phyloP scores from a whole-genome alignment of 1,139 yeast genomes.

The Pichia sp. region DNA sequence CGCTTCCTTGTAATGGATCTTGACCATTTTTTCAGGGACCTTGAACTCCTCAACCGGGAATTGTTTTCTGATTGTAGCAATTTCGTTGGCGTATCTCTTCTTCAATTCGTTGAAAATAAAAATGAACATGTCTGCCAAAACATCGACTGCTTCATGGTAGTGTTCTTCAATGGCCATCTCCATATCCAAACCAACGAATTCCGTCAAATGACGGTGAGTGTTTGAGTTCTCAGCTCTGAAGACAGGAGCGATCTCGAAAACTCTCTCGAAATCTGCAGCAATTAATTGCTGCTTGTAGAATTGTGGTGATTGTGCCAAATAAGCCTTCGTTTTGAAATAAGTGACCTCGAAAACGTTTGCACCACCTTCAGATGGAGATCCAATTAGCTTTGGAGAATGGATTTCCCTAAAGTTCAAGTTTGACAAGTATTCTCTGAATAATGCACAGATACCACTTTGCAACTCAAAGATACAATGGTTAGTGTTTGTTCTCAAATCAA shows the following conservation, averaged over 20 bases:
- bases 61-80: constrained; percentile 86
- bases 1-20: constrained; percentile 87
- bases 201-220: constrained; percentile 99
- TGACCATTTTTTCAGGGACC: constrained; percentile 89
- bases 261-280: constrained; percentile 95
- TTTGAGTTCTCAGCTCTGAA: constrained; percentile 99
- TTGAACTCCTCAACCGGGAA: constrained; percentile 97
- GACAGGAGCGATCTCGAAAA: constrained; percentile 94
- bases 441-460: constrained; percentile 80
- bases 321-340: constrained; percentile 90
- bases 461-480: constrained; percentile 96
- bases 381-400: constrained; percentile 93
- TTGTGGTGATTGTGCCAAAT: constrained; percentile 97
- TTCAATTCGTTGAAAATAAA: constrained; percentile 84
- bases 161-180: constrained; percentile 99
- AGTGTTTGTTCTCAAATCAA: constrained; percentile 93
- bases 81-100: constrained; percentile 73
- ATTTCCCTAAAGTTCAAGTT: constrained; percentile 74
- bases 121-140: constrained; percentile 78
- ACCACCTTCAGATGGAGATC: constrained; percentile 97
- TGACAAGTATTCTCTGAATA: constrained; percentile 83
- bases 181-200: constrained; percentile 93
- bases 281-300: constrained; percentile 95
- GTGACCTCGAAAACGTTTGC: constrained; percentile 90
- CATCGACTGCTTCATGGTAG: constrained; percentile 89